Evolutionary conservation across 1,284 basidiomycete species (phyloP), one percentile per base, ranked within the genome.

Genomic region (Termitomyces sp.): DNA sequence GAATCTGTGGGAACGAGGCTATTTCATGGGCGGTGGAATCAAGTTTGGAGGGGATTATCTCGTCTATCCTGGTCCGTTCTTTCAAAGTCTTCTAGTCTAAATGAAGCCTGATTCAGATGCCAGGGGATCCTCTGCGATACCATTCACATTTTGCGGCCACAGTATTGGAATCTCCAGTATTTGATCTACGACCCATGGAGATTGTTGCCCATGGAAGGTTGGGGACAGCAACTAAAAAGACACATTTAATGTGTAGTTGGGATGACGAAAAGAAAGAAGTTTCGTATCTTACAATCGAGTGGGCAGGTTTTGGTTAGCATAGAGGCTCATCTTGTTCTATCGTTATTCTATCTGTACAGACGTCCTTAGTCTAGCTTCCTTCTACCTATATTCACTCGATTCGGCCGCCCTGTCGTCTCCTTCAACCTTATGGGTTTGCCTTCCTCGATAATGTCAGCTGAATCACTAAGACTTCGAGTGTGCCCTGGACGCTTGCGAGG

Each of bases 181-280:
- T 83, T 9, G 65, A 77, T 0, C 75, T 98, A 52, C 77, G 80
- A 39, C 94, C 94, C 2, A 90, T 94, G 81, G 93, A 97, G 66
- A 81, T 99, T 41, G 89, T 99, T 17, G 94, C 96, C 0, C 94
- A 94, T 67, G 97, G 97, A 4, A 81, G 97, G 31, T 73, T 99
- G 40, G 97, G 96, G 0, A 99, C 97, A 0, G 96, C 92, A 0
- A 98, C 97, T 3, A 99, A 98, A 70, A 99, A 99, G 73, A 86
- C 94, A 0, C 95, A 98, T 68, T 70, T 99, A 30, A 68, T 99
- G 5, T 97, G 94, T 64, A 84, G 86, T 40, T 96, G 90, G 88
- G 84, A 95, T 65, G 84, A 90, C 49, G 78, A 79, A 42, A 81
- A 76, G 64, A 76, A 81, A 41, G 69, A 78, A 61, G 88, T 87